A percentile compares a stretch with the other conserved stretches of the same genome.
phyloP scores from a whole-genome alignment of 345 rosid species.

The Brassica carinata region DNA sequence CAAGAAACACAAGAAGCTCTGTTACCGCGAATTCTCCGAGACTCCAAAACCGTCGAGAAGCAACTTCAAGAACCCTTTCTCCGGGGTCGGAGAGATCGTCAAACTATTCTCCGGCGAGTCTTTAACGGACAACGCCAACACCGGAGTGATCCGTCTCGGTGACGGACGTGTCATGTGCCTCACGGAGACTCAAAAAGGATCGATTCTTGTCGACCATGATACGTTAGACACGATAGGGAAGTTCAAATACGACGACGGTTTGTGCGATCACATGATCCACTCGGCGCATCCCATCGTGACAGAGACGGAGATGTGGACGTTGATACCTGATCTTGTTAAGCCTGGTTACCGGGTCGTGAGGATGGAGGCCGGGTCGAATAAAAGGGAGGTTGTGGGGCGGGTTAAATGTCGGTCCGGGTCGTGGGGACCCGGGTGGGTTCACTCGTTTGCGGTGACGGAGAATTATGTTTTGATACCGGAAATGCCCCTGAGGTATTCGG shows the following conservation, averaged over 20 bases:
- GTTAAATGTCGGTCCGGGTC: constrained; percentile 80
- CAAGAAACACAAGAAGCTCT: constrained; percentile 60
- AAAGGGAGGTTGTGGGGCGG: constrained; percentile 83
- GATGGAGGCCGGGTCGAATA: constrained; percentile 76
- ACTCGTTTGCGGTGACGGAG: constrained; percentile 90
- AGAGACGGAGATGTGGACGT: constrained; percentile 67
- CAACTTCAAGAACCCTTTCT: constrained; percentile 51
- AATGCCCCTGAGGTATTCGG: constrained; percentile 90
- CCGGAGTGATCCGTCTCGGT: constrained; percentile 80
- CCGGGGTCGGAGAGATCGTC: constrained; percentile 69
- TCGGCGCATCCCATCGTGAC: constrained; percentile 94
- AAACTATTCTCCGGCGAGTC: constrained; percentile 87
- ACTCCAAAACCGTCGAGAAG: constrained; percentile 54
- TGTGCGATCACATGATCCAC: constrained; percentile 72
- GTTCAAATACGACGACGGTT: constrained; percentile 67
- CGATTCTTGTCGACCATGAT: constrained; percentile 65
- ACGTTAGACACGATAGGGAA: constrained; percentile 71
- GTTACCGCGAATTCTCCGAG: constrained; percentile 94
- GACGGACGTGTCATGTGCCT: constrained; percentile 92
- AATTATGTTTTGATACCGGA: constrained; percentile 83
- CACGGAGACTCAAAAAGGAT: constrained; percentile 93
- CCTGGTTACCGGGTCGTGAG: constrained; percentile 83
- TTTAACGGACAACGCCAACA: constrained; percentile 86
- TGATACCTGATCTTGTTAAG: constrained; percentile 75
- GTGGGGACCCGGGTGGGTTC: constrained; percentile 92